Base-by-base conservation (phyloP, 495 filamentous ascomycete genomes). In the Penicillium pulvis region DNA sequence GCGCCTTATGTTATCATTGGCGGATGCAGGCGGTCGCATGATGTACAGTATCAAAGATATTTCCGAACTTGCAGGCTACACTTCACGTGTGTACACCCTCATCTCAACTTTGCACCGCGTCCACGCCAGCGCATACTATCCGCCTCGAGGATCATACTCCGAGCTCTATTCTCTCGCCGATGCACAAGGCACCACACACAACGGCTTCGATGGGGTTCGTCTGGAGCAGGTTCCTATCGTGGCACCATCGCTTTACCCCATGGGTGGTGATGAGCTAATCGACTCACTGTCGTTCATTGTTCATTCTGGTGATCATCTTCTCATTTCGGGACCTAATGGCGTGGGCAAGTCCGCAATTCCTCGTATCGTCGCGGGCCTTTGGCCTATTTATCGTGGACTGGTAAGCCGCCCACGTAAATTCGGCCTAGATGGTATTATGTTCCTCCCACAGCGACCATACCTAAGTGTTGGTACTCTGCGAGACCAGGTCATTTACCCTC, bases 1-100 rank as follows among this genome's bases (percentile, higher is more conserved):
- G 72, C 89, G 95, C 2, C 84, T 99, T 54, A 98, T 99, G 95
- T 84, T 99, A 28, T 97, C 94, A 19, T 83, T 98, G 16, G 95
- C 95, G 5, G 95, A 99, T 71, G 95, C 95, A 9, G 95, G 95
- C 53, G 92, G 93, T 20, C 83, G 95, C 36, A 94, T 99, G 88
- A 99, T 99, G 95, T 98, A 98, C 77, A 91, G 88, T 61, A 93
- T 99, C 76, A 99, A 99, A 76, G 95, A 83, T 53, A 81, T 98
- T 64, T 96, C 93, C 51, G 94, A 98, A 68, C 81, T 98, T 51
- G 95, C 94, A 2, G 94, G 94, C 23, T 96, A 97, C 78, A 97
- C 94, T 9, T 96, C 91, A 17, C 89, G 94, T 16, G 92, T 99
- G 12, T 99, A 97, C 77, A 92, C 90, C 33, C 83, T 99, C 26